phyloP scores from a whole-genome alignment of 345 rosid species.

The Salix suchowensis region DNA sequence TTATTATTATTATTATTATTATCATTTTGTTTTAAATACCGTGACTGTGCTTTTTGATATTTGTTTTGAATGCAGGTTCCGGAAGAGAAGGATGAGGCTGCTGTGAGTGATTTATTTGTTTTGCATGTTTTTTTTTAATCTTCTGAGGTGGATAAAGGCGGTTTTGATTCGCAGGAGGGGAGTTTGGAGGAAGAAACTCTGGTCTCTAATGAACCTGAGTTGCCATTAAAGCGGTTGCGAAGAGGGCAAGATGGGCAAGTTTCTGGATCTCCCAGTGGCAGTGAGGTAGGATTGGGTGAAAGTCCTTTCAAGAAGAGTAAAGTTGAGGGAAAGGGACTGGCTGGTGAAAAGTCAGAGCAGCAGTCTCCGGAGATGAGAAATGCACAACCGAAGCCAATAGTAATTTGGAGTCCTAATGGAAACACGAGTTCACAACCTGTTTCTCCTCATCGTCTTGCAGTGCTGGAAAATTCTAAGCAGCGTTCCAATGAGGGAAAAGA shows the following conservation, averaged over 20 bases:
- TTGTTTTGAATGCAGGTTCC: constrained; percentile 32
- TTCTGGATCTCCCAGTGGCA: constrained; percentile 20
- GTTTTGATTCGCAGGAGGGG: constrained; percentile 31
- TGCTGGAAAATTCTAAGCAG: constrained; percentile 8
- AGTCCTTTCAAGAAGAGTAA: constrained; percentile 26
- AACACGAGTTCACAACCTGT: constrained; percentile 16
- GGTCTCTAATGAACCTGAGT: constrained; percentile 42
- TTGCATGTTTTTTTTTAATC: constrained; percentile 1
- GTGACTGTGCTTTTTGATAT: constrained; percentile 6
- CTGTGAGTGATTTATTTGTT: constrained; percentile 32
- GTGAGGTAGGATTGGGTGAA: constrained; percentile 25
- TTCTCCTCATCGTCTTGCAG: constrained; percentile 14
- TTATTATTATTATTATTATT: background rate
- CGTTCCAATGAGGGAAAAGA: constrained; percentile 43
- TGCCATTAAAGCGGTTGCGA: constrained; percentile 68
- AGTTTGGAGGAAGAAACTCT: constrained; percentile 39
- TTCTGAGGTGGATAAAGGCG: constrained; percentile 7
- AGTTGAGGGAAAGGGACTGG: constrained; percentile 31
- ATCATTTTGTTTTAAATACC: background rate
- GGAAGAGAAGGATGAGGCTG: constrained; percentile 26
- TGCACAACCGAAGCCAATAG: constrained; percentile 7
- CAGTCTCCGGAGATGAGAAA: constrained; percentile 15
- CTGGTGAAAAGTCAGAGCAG: constrained; percentile 15
- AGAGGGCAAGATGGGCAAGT: constrained; percentile 43
- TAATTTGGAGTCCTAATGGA: constrained; percentile 2